Evolutionary conservation across 768 basidiomycete genomes (phyloP), one percentile per base, ranked within the genome.

Genomic region (Rhizopogon vesiculosus): DNA sequence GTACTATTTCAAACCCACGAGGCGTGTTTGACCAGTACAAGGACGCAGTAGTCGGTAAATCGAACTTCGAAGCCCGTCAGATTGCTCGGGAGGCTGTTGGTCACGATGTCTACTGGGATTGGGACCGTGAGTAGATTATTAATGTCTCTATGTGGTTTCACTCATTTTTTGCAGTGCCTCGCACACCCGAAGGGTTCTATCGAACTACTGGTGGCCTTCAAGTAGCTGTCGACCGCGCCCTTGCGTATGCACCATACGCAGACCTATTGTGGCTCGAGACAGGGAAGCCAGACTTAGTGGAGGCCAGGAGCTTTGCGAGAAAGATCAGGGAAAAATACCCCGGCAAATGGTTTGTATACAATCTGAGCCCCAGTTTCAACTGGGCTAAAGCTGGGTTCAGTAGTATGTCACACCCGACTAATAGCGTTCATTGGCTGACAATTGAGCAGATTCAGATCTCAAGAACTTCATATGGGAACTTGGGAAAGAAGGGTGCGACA

Each of bases 231-330:
- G 86, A 88, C 62, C 88, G 93, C 38, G 83, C 85, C 3, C 76
- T 87, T 57, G 81, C 83, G 19, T 97, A 86, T 64, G 89, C 92
- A 1, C 90, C 91, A 18, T 89, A 92, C 62, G 86, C 92, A 13
- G 93, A 97, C 69, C 79, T 95, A 61, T 75, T 95, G 44, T 97
- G 93, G 94, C 79, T 95, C 43, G 94, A 96, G 75, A 97, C 94
- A 2, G 93, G 91, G 63, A 78, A 79, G n/a, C 93, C 94, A 8
- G 81, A 93, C 66, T 76, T 96, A 22, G 78, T 84, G 55, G 83
- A 93, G 66, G 93, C 93, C 2, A 78, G 83, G 35, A 80, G 77
- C 33, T 93, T 95, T 69, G 86, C 93, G 2, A 74, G 86, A 44
- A 81, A 81, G 65, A 89, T 95, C 61, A 76, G 88, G 52, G 81